phyloP scores from a whole-genome alignment of 208 protist genomes.

The Leishmania arabica region DNA sequence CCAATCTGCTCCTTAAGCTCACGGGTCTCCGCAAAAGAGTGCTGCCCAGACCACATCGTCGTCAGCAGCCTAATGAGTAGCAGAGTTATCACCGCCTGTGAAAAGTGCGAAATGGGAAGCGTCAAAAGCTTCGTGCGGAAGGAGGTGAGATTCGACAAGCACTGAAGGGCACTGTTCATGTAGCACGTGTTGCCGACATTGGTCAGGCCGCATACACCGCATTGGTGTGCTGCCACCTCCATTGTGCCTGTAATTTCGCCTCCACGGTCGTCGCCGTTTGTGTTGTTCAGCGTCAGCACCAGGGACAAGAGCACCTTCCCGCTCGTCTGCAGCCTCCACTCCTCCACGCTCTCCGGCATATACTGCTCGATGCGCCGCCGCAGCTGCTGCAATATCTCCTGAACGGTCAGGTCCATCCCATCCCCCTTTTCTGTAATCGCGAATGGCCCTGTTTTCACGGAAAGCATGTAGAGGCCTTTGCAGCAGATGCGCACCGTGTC shows the following conservation, averaged over 20 bases:
- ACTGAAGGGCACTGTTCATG: conserved; percentile 93
- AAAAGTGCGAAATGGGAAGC: conserved; percentile 61
- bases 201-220: conserved; percentile 76
- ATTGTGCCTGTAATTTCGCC: conserved; percentile 34
- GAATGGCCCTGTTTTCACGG: conserved; percentile 11
- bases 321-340: conserved; percentile 17
- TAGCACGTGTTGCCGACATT: conserved; percentile 95
- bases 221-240: conserved; percentile 28
- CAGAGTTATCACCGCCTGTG: conserved; percentile 44
- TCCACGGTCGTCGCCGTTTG: conserved; percentile 20
- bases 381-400: conserved; percentile 29
- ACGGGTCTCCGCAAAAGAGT: conserved; percentile 44
- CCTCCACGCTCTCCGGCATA: conserved; percentile 18
- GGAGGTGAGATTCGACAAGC: conserved; percentile 71
- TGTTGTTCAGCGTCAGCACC: conserved; percentile 27
- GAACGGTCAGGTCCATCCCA: conserved; percentile 35
- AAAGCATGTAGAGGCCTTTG: conserved; percentile 26
- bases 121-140: conserved; percentile 78
- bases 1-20: conserved; percentile 69
- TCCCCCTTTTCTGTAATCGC: conserved; percentile 18
- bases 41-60: conserved; percentile 63
- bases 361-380: conserved; percentile 21
- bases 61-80: conserved; percentile 53
- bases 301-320: conserved; percentile 25
- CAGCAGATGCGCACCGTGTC: conserved; percentile 30